Base-by-base conservation (phyloP, 2,329 filamentous ascomycete genomes). In the Alternaria brassicicola region DNA sequence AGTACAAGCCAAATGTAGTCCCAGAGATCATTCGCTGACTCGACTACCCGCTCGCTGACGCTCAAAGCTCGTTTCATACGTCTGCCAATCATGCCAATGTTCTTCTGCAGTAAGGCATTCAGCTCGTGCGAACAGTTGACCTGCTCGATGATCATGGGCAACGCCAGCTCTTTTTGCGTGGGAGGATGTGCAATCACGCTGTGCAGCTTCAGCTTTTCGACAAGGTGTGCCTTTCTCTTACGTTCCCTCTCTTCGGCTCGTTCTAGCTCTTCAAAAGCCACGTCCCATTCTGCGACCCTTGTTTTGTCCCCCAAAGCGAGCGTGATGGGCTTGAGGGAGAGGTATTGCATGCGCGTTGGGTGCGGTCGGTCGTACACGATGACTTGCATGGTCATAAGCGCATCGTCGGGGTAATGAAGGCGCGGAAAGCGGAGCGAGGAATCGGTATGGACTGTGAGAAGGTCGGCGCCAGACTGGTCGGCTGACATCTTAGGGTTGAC, bases 61-160 rank as follows among this genome's bases (percentile, higher is more conserved):
- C 95, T 99, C 63, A 97, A 84, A 52, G 89, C 89, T 64, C 95
- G 87, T 78, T 93, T 93, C 45, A 88, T 87, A 31, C 94, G 87
- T 35, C 90, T 87, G 0, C 93, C 91, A 47, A 99, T 88, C 35
- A 94, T 83, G n/a, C 89, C 88, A 41, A 93, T 90, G 69, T 98
- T 99, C 73, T 90, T 94, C 69, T 97, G 92, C 66, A 99, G 82
- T 36, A 97, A 82, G 66, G 88, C 85, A 62, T 95, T 89, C 56
- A 99, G 84, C 77, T 99, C 96, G 81, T 89, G 93, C 0, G 93
- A 92, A 84, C 95, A 99, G 72, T 99, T 99, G 75, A 98, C 90
- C 78, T 98, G 94, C 68, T 93, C 92, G 65, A 97, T 86, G 57
- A 98, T 93, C 55, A 87, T 87, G 4, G 89, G 85, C 28, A 99